Base-by-base conservation (phyloP, 352 stramenopile genomes). In the Chrysophaeum taylorii region DNA sequence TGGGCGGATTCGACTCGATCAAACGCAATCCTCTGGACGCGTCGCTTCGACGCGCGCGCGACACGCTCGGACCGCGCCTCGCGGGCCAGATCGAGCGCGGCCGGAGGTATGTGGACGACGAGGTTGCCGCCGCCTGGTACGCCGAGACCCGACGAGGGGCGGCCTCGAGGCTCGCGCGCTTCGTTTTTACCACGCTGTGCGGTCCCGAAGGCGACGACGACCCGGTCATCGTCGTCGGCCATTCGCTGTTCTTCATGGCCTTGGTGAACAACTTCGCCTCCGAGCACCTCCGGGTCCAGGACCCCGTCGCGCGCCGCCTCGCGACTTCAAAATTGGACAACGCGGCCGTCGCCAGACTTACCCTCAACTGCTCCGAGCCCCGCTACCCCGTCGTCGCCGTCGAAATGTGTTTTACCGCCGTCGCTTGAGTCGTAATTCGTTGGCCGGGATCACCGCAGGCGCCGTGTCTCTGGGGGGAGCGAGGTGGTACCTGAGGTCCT, bases 181-280 rank as follows among this genome's bases (percentile, higher is more conserved):
- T 63, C 33, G 29, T 63, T 2, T n/a, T n/a, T n/a, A n/a, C n/a
- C n/a, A n/a, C n/a, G n/a, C n/a, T n/a, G n/a, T n/a, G n/a, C n/a
- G n/a, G n/a, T n/a, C n/a, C n/a, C n/a, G n/a, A n/a, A n/a, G n/a
- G n/a, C n/a, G 52, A 35, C 29, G 25, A 63, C 33, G 52, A 63
- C 52, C 27, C 25, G 27, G 27, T 63, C 33, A 63, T 63, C 33
- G 52, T 63, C 52, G 52, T 63, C 52, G 52, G 52, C 52, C 52
- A 63, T 23, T 63, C 52, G 5, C 33, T 63, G 7, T 63, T 63
- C 52, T 63, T 63, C 52, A 7, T 15, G 7, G 27, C 52, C 7
- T 15, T 63, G 15, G 36, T 63, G 15, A 31, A 63, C 52, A 63
- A 63, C 52, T 63, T 63, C 52, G 52, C 52, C 9, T 63, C 52